phyloP scores from a whole-genome alignment of 1,139 yeast genomes.

The Scheffersomyces lignicola region DNA sequence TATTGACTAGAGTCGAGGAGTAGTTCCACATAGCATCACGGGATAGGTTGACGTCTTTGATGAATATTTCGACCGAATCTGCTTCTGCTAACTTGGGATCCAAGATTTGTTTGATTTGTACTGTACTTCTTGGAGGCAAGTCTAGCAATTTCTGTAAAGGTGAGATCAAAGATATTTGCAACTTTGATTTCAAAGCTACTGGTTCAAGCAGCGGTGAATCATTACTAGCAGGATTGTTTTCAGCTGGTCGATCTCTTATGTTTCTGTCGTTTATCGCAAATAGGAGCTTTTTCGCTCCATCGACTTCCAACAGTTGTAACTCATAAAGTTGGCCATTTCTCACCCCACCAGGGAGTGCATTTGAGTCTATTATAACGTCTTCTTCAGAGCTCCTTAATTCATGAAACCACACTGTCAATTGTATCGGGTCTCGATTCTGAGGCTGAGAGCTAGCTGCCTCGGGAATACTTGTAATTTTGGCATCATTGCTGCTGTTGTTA shows the following conservation, averaged over 20 bases:
- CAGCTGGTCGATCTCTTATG: conserved; percentile 11
- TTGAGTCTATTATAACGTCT: conserved; percentile 62
- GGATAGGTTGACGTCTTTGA: conserved; percentile 78
- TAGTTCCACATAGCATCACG: conserved; percentile 95
- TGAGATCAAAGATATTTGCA: conserved; percentile 57
- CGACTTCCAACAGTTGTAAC: conserved; percentile 25
- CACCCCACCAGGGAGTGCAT: conserved; percentile 55
- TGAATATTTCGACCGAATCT: conserved; percentile 78
- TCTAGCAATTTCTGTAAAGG: conserved; percentile 64
- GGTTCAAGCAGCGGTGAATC: conserved; percentile 7
- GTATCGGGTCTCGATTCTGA: conserved; percentile 26
- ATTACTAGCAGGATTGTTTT: background rate
- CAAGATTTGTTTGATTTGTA: conserved; percentile 48
- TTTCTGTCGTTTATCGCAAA: conserved; percentile 23
- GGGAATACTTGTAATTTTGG: conserved; percentile 3
- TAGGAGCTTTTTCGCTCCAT: conserved; percentile 24
- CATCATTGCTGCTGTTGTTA: background rate
- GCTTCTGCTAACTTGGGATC: conserved; percentile 54
- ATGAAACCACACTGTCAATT: conserved; percentile 70
- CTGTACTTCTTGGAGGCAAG: conserved; percentile 64
- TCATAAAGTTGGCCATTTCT: conserved; percentile 77
- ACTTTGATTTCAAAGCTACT: conserved; percentile 13
- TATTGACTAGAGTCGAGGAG: conserved; percentile 58
- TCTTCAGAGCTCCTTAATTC: conserved; percentile 60
- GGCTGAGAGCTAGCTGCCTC: conserved; percentile 8